phyloP scores from a whole-genome alignment of 2,329 filamentous ascomycete genomes.

The Aspergillus ruber region DNA sequence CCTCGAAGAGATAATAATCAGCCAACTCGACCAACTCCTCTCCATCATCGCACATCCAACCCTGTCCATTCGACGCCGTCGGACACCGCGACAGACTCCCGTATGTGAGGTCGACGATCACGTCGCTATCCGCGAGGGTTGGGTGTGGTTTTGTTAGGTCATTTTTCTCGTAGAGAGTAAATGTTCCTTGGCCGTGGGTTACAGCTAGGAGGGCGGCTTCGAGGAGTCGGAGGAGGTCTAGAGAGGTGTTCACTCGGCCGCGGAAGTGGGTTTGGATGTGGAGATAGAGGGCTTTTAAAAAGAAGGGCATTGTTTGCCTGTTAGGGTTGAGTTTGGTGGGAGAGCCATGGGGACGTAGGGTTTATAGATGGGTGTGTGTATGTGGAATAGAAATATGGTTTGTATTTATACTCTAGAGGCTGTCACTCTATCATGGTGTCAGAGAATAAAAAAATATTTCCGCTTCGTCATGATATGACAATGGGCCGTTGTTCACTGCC shows the following conservation, averaged over 20 bases:
- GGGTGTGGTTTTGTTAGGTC: not conserved
- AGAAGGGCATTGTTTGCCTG: not conserved
- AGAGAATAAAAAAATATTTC: not conserved
- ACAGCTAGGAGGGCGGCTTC: not conserved
- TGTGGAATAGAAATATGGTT: not conserved
- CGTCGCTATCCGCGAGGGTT: not conserved
- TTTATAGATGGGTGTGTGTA: not conserved
- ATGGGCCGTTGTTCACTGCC: not conserved
- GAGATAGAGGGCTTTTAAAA: not conserved
- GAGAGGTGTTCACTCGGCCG: not conserved
- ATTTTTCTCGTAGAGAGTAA: not conserved
- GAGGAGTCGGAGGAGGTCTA: not conserved
- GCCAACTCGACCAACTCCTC: not conserved
- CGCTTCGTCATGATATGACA: not conserved
- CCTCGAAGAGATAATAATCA: not conserved
- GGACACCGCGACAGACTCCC: not conserved
- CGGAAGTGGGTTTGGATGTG: not conserved
- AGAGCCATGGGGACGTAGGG: not conserved
- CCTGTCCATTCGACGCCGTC: not conserved
- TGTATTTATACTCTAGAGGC: not conserved
- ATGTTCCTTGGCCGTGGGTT: not conserved
- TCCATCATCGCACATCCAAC: not conserved
- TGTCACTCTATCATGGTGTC: not conserved
- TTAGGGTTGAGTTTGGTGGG: not conserved
- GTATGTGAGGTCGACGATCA: not conserved